These are phyloP conservation scores for Lepidium sativum DNA, from an alignment of 345 rosid species.

Conservation along the genomic window DNA sequence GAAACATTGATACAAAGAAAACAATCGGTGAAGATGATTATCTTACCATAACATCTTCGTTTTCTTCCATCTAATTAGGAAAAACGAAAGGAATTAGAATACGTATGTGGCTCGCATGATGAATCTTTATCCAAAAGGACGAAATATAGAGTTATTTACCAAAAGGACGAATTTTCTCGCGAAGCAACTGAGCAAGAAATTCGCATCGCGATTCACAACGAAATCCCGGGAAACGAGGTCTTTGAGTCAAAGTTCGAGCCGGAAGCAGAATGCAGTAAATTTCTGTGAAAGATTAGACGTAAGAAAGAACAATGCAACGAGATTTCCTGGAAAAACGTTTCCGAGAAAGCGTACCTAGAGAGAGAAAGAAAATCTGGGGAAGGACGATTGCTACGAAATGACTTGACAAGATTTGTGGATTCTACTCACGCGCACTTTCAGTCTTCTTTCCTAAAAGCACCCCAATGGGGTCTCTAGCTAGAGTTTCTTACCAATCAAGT, in stretches of 20 bases:
- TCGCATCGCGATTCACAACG: background rate
- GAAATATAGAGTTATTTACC: background rate
- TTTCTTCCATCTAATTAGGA: constrained; percentile 37
- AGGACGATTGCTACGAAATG: background rate
- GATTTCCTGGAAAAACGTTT: background rate
- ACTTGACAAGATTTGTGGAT: background rate
- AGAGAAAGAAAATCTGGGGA: background rate
- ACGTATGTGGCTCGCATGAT: background rate
- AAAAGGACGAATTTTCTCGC: background rate
- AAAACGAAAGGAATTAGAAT: constrained; percentile 39
- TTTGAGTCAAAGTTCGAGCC: background rate
- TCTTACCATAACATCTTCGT: constrained; percentile 38
- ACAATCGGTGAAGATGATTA: background rate
- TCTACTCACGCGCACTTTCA: background rate
- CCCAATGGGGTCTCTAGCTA: no score
- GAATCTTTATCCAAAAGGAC: background rate
- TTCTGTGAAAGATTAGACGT: background rate
- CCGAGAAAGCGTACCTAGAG: background rate
- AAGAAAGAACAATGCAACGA: background rate
- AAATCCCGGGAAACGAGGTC: background rate
- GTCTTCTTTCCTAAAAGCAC: background rate
- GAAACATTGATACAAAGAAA: background rate
- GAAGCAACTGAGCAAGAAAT: background rate
- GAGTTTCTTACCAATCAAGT: no score
- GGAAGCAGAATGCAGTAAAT: background rate